phyloP scores from a whole-genome alignment of 2,329 filamentous ascomycete species.

The Scortechinia acanthostroma region DNA sequence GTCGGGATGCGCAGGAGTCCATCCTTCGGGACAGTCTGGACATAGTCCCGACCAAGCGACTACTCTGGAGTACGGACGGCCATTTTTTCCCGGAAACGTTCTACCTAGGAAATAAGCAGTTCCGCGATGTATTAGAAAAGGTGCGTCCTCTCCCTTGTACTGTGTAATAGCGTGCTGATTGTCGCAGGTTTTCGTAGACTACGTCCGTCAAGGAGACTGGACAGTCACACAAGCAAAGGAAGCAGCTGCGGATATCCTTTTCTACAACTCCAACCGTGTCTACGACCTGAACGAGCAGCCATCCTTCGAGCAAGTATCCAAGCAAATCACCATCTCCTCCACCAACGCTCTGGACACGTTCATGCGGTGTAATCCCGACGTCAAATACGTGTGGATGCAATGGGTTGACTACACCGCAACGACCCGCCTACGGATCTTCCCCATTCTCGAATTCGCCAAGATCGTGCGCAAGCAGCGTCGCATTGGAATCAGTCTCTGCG shows the following conservation, averaged over 20 bases:
- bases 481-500: slow-evolving; percentile 38
- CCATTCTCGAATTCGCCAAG: slow-evolving; percentile 28
- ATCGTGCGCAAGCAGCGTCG: slow-evolving; percentile 2
- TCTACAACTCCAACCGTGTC: slow-evolving; percentile 48
- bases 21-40: slow-evolving; percentile 51
- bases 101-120: slow-evolving; percentile 10
- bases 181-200: slow-evolving; percentile 36
- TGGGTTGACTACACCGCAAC: slow-evolving; percentile 53
- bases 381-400: slow-evolving; percentile 48
- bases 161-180: slow-evolving; percentile 1
- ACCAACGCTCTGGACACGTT: slow-evolving; percentile 21
- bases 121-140: slow-evolving; percentile 43
- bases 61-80: slow-evolving; percentile 14
- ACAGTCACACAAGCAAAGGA: slow-evolving; percentile 36
- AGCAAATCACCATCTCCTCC: not conserved
- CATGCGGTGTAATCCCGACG: slow-evolving; percentile 25
- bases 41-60: slow-evolving; percentile 11
- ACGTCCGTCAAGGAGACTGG: slow-evolving; percentile 38
- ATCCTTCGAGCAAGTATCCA: slow-evolving; percentile 1
- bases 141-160: slow-evolving; percentile 16
- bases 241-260: slow-evolving; percentile 46
- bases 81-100: slow-evolving; percentile 11
- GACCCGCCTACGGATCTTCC: slow-evolving; percentile 42
- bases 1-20: slow-evolving; percentile 45
- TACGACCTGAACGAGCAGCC: slow-evolving; percentile 35